A percentile compares a stretch with the other conserved stretches of the same genome.
Evolutionary conservation across 148 eudicot species (phyloP).

Genomic region (Dysphania ambrosioides): DNA sequence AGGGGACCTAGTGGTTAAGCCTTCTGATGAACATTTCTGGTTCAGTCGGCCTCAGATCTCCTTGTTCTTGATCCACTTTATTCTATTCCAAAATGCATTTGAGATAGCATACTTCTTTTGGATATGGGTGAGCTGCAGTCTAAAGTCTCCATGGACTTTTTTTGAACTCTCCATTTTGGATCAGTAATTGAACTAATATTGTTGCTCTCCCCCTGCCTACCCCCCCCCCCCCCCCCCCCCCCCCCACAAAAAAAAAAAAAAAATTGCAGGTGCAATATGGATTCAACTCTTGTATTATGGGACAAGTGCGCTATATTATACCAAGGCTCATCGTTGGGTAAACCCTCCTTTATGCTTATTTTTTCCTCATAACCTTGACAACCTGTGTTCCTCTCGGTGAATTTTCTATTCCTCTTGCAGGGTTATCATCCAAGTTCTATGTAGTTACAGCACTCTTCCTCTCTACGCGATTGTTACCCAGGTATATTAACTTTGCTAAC

Average conservation of each 20-base stretch:
- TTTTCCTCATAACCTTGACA: conserved; percentile 14
- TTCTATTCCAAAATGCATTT: conserved; percentile 74
- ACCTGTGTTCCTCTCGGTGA: conserved; percentile 21
- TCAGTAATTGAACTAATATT: not conserved
- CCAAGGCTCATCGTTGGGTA: conserved; percentile 81
- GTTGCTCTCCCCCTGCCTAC: not conserved
- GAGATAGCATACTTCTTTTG: conserved; percentile 85
- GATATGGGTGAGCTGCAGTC: conserved; percentile 58
- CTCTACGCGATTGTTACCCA: conserved; percentile 90
- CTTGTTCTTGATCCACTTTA: conserved; percentile 59
- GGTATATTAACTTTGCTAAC: conserved; percentile 27
- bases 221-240: not conserved
- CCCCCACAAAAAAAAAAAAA: conserved; percentile 14
- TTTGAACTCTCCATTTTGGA: not conserved
- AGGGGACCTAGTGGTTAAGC: conserved; percentile 65
- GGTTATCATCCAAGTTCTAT: conserved; percentile 67
- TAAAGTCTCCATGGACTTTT: not conserved
- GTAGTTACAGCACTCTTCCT: conserved; percentile 90
- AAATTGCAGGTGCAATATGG: conserved; percentile 50
- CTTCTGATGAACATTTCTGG: conserved; percentile 84
- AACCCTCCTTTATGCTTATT: not conserved
- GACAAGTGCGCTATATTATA: conserved; percentile 45
- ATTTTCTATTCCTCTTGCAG: conserved; percentile 34
- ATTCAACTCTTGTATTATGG: conserved; percentile 75
- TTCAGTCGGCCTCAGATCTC: conserved; percentile 53